Conservation (phyloP, 192 early-diverging fungal species). For the Phycomyces blakesleeanus region DNA sequence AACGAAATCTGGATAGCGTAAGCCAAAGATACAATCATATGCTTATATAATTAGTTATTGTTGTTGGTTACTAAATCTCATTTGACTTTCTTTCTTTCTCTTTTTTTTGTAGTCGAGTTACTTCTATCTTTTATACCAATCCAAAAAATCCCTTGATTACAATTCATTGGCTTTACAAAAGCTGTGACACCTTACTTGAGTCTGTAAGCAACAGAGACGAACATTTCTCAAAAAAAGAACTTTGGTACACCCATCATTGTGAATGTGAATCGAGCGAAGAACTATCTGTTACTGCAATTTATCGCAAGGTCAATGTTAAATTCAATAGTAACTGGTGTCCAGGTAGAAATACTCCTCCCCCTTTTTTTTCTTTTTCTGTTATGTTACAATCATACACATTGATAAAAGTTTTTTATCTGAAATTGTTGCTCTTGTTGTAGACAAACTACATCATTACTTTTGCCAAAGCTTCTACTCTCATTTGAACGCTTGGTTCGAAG, state of each 20-base stretch:
- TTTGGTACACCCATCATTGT: slow-evolving; percentile 20
- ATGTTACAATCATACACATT: no score
- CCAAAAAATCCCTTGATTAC: neutral
- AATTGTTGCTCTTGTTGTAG: neutral
- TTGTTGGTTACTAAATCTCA: no score
- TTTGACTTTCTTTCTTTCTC: neutral
- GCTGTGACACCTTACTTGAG: neutral
- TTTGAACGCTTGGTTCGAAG: neutral
- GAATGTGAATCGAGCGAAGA: neutral
- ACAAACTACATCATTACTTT: slow-evolving; percentile 4
- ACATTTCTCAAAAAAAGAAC: neutral
- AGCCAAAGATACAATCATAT: no score
- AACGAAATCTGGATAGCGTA: slow-evolving; percentile 4
- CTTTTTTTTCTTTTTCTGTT: no score
- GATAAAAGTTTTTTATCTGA: no score
- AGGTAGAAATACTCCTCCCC: no score
- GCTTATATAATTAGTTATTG: no score
- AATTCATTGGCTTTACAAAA: slow-evolving; percentile 11
- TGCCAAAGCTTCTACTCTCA: slow-evolving; percentile 11
- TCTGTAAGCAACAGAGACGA: neutral
- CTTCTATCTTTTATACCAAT: neutral
- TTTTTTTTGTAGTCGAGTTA: neutral
- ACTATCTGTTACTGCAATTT: neutral
- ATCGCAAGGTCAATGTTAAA: slow-evolving; percentile 9
- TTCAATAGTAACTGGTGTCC: neutral